Evolutionary conservation across 208 protist genomes (phyloP), one percentile per base, ranked within the genome.

Genomic region (Trypanosoma congolense): DNA sequence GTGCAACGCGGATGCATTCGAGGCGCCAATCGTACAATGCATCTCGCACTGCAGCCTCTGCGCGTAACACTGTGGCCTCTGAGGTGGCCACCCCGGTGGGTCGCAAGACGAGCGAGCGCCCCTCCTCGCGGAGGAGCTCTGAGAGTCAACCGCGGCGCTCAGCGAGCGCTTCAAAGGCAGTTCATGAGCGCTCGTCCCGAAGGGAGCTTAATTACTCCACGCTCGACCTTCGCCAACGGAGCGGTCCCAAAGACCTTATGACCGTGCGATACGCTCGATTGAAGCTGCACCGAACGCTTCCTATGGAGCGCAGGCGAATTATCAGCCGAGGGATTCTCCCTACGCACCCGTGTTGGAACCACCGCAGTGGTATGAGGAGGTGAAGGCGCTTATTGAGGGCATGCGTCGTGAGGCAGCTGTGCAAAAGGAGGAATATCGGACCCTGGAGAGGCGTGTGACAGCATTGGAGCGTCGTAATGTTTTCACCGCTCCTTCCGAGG

Each of bases 1-100:
- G 78, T 40, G 79, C 79, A 73, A 89, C 82, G 9, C 76, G 77
- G 10, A 83, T 80, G 24, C 80, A 90, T 57, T 90, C 82, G n/a
- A 68, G 78, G 24, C 80, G 82, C 45, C 74, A 78, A 59, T 90
- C 81, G 19, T 69, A 73, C 12, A 63, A 49, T 16, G 47, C 61
- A 33, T 80, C 69, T 21, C 30, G 29, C 25, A 46, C 40, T 21
- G 24, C 49, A 9, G 14, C 28, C 5, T 65, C 50, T 3, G 73
- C 75, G 25, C 70, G 61, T 21, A 64, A 62, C 19, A 50, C 36
- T 14, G 57, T 40, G 35, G 33, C 41, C 24, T 45, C 52, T 33
- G 50, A 22, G 12, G 28, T 31, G 28, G 14, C 33, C 19, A 29
- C 33, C 51, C 59, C 16, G 8, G 18, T 24, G 14, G 5, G 36